Percentiles rank a stretch among this genome's conserved stretches.
These are phyloP conservation scores for Chenopodium suecicum DNA, from an alignment of 148 eudicot genomes.

Conservation along the genomic window DNA sequence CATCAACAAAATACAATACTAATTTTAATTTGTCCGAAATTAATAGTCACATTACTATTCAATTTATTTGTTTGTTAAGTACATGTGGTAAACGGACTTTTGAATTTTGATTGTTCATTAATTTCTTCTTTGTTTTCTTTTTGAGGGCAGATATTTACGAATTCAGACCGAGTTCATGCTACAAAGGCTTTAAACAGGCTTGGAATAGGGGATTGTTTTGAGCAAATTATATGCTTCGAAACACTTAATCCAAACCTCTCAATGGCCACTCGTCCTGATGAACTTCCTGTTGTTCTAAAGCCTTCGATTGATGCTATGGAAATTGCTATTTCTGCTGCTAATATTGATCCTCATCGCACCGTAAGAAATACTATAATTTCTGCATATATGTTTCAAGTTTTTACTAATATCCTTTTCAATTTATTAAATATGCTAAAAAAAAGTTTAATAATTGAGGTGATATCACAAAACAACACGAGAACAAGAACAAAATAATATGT, in stretches of 20 bases:
- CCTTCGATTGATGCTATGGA: conserved; percentile 71
- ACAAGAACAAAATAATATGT: too few species aligned
- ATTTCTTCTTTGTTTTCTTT: not conserved
- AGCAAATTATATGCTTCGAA: conserved; percentile 77
- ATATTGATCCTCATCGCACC: conserved; percentile 67
- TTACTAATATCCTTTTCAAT: too few species aligned
- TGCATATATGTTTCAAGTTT: too few species aligned
- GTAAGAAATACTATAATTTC: conserved; percentile 31
- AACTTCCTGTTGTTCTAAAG: conserved; percentile 67
- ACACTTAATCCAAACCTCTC: conserved; percentile 70
- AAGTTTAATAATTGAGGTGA: too few species aligned
- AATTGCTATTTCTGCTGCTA: conserved; percentile 61
- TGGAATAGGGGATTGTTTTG: conserved; percentile 75
- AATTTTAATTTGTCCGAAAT: too few species aligned
- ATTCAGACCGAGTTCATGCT: conserved; percentile 75
- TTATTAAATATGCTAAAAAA: too few species aligned
- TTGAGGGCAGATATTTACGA: conserved; percentile 71
- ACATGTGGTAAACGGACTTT: too few species aligned
- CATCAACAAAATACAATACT: too few species aligned
- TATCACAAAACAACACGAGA: too few species aligned
- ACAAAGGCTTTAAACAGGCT: conserved; percentile 58
- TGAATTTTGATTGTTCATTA: too few species aligned
- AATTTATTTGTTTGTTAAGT: too few species aligned
- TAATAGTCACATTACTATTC: too few species aligned
- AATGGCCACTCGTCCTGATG: conserved; percentile 56